phyloP scores from a whole-genome alignment of 139 green algal genomes.

The Mychonastes homosphaera region DNA sequence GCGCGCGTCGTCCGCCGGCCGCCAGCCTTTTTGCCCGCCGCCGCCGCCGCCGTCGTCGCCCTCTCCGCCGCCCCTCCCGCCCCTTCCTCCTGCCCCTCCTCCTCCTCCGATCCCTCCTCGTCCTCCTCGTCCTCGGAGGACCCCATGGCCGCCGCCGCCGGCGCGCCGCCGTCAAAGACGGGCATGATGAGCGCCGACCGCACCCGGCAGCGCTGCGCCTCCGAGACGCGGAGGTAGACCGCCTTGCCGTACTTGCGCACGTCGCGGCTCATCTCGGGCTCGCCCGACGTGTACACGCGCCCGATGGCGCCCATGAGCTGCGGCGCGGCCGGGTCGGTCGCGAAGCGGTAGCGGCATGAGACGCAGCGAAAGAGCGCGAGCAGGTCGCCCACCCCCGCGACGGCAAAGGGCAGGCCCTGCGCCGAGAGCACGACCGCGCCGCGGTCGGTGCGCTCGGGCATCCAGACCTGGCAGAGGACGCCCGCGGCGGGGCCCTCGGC shows the following conservation, averaged over 20 bases:
- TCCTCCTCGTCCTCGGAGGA: no score
- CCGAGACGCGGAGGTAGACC: conserved; percentile 63
- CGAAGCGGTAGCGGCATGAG: conserved; percentile 73
- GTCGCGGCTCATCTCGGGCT: conserved; percentile 68
- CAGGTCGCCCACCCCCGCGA: conserved; percentile 63
- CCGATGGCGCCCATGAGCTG: conserved; percentile 55
- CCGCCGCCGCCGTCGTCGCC: no score
- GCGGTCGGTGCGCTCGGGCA: conserved; percentile 34
- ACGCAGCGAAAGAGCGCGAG: conserved; percentile 77
- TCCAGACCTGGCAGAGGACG: conserved; percentile 64
- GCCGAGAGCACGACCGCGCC: conserved; percentile 31
- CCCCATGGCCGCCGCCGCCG: no score
- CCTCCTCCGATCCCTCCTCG: no score
- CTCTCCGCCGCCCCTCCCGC: no score
- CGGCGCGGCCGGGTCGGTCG: conserved; percentile 50
- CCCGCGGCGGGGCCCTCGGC: no score
- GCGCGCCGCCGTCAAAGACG: conserved; percentile 27
- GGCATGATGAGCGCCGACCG: conserved; percentile 62
- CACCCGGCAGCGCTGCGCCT: conserved; percentile 69
- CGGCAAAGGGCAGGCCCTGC: conserved; percentile 66
- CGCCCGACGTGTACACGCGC: conserved; percentile 38
- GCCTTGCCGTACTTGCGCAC: conserved; percentile 69
- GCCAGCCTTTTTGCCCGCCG: no score
- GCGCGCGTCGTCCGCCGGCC: no score
- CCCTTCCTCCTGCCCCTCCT: no score